phyloP scores from a whole-genome alignment of 2,329 filamentous ascomycete genomes.

The Diatrype stigma region DNA sequence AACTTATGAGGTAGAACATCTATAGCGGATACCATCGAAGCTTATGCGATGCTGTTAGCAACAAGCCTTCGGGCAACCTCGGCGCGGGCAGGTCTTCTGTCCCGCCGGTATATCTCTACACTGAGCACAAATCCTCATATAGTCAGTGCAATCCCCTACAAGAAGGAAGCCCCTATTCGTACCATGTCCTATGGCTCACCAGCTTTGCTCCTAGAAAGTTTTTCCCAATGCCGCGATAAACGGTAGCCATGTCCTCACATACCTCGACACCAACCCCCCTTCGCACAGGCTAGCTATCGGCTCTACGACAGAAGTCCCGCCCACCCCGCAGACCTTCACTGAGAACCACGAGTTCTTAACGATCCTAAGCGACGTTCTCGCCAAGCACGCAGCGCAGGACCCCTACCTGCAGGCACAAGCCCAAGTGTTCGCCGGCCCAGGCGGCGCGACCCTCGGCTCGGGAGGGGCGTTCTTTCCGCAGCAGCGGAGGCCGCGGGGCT shows the following conservation, averaged over 20 bases:
- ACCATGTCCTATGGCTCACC: constrained; percentile 6
- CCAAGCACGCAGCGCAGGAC: constrained; percentile 52
- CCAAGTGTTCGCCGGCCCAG: constrained; percentile 55
- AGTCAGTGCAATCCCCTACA: constrained; percentile 33
- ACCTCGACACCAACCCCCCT: constrained; percentile 55
- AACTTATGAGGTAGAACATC: background rate
- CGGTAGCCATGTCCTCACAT: constrained; percentile 51
- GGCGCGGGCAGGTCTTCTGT: constrained; percentile 15
- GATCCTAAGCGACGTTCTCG: constrained; percentile 55
- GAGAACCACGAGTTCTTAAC: constrained; percentile 57
- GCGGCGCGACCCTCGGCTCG: constrained; percentile 48
- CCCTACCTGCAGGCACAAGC: constrained; percentile 53
- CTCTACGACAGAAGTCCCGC: constrained; percentile 53
- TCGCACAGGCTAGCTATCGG: constrained; percentile 53
- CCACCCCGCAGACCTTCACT: constrained; percentile 55
- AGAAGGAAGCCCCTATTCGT: background rate
- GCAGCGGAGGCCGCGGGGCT: constrained; percentile 30
- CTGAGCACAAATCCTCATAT: constrained; percentile 50
- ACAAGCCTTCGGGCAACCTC: constrained; percentile 22
- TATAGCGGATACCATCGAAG: constrained; percentile 3
- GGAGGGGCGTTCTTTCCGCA: constrained; percentile 48
- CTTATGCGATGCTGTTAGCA: constrained; percentile 25
- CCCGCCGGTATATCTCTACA: constrained; percentile 37
- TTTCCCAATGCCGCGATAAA: constrained; percentile 45
- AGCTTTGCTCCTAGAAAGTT: constrained; percentile 45